These are phyloP conservation scores for Cnidoscolus chayamansa DNA, from an alignment of 441 rosid genomes.

Conservation along the genomic window DNA sequence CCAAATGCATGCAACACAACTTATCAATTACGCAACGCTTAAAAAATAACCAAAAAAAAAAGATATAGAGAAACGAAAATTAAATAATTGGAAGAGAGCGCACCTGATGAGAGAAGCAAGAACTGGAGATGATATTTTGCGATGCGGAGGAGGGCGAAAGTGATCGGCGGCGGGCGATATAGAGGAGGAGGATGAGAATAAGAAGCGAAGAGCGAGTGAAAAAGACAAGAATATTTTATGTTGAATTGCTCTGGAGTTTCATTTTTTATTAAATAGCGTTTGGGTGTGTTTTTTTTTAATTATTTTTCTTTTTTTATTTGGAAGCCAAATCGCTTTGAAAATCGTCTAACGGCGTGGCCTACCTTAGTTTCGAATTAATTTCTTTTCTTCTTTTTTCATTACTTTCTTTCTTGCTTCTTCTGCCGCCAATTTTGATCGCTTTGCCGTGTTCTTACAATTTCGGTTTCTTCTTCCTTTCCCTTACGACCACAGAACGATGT, in stretches of 20 bases:
- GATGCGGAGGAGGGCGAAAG: not conserved
- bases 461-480: not conserved
- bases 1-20: not conserved
- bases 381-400: not conserved
- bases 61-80: not conserved
- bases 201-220: not conserved
- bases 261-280: not conserved
- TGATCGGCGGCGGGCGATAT: not conserved
- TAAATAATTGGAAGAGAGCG: not conserved
- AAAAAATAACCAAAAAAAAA: not conserved
- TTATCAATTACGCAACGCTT: not conserved
- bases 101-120: not conserved
- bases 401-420: not conserved
- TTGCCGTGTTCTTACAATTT: not conserved
- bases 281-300: not conserved
- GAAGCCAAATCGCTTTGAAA: slow-evolving; percentile 17
- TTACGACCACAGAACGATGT: not conserved
- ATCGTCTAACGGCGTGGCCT: not conserved
- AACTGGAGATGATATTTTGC: not conserved
- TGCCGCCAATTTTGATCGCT: slow-evolving; percentile 19
- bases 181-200: not conserved
- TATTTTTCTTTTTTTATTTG: not conserved
- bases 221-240: slow-evolving; percentile 8
- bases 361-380: slow-evolving; percentile 5
- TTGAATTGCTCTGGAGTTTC: slow-evolving; percentile 4